phyloP scores from a whole-genome alignment of 495 filamentous ascomycete species.

The Penicillium desertorum region DNA sequence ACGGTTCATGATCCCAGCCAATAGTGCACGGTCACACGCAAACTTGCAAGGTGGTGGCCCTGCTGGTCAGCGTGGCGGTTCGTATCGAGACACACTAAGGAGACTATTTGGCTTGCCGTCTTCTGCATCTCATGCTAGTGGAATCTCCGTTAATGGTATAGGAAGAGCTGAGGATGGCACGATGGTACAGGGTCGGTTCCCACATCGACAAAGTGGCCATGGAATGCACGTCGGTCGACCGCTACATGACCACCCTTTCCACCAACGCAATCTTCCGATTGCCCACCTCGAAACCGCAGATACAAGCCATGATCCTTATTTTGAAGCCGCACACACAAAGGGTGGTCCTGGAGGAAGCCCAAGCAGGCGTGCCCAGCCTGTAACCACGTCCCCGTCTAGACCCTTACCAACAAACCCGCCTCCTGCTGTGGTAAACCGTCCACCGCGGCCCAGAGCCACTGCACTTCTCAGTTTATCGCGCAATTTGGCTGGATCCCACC shows the following conservation, averaged over 20 bases:
- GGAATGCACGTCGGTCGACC: slow-evolving; percentile 27
- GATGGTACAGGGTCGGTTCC: slow-evolving; percentile 40
- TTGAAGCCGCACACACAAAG: slow-evolving; percentile 1
- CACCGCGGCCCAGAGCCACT: slow-evolving; percentile 7
- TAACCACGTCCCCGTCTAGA: neutral
- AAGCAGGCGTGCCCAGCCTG: neutral
- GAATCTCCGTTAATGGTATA: slow-evolving; percentile 19
- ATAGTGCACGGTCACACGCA: neutral
- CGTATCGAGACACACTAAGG: slow-evolving; percentile 29
- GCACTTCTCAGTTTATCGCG: slow-evolving; percentile 9
- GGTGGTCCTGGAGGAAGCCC: neutral
- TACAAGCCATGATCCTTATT: neutral
- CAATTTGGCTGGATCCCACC: slow-evolving; percentile 10
- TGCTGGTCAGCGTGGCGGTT: slow-evolving; percentile 10
- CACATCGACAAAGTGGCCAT: slow-evolving; percentile 41
- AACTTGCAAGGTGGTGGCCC: neutral
- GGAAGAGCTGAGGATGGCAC: slow-evolving; percentile 42
- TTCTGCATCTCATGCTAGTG: slow-evolving; percentile 5
- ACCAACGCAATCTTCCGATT: slow-evolving; percentile 26
- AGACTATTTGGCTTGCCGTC: slow-evolving; percentile 31
- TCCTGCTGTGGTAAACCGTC: neutral
- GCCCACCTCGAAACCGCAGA: slow-evolving; percentile 16
- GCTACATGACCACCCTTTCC: slow-evolving; percentile 41
- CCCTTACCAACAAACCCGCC: slow-evolving; percentile 3
- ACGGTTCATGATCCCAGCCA: slow-evolving; percentile 23